Base-by-base conservation (phyloP, 495 filamentous ascomycete species). In the Monascus purpureus region DNA sequence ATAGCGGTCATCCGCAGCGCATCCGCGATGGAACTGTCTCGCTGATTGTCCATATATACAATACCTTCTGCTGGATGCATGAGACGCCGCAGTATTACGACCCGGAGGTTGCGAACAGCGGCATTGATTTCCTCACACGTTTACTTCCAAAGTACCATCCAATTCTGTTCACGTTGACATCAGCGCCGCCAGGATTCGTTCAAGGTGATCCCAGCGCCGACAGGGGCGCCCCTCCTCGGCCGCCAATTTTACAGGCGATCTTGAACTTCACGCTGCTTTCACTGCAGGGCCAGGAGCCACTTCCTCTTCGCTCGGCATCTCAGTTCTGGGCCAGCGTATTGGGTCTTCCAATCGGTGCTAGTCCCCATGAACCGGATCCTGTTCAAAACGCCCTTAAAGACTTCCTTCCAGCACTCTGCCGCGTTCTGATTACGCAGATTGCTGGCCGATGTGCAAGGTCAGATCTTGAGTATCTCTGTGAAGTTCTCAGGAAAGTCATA, bases 241-340 rank as follows among this genome's bases (percentile, higher is more conserved):
- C 50, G 4, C 49, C 52, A 1, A 56, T 71, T 13, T 59, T 82
- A 13, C 72, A 77, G 38, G 70, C 69, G 35, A 63, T 90, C n/a
- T 74, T 94, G 46, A 55, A 78, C 17, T 93, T 93, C 48, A 70
- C 73, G 1, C 66, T 94, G 23, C 63, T 76, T 38, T 72, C 81
- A 22, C 55, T 97, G 13, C 61, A 68, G 23, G 76, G 75, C 6
- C 70, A 66, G 2, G 86, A 95, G 22, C 71, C 80, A 0, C 63
- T 95, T 19, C 81, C 85, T 1, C 88, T 94, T 49, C 71, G 68
- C 23, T 73, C 82, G 3, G 78, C 86, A 0, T 72, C 75, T 17
- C 67, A 75, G 16, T 88, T 95, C 42, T 95, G 87, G 86, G 74
- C 82, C 42, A 47, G 68, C 38, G 43, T 63, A 9, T 28, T 58